Base-by-base conservation (phyloP, 1,139 yeast species). In the Saccharomyces hybrid region DNA sequence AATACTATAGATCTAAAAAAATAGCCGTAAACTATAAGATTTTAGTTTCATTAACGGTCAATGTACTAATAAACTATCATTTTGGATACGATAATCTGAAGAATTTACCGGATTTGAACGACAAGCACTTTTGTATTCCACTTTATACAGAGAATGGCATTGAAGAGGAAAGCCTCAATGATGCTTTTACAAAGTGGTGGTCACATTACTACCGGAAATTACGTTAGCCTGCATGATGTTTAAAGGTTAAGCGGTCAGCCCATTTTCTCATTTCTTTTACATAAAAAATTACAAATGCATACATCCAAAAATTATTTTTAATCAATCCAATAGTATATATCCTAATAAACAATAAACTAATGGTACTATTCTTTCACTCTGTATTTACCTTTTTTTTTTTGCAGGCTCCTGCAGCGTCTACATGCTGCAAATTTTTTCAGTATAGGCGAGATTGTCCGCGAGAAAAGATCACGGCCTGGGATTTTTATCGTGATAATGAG, bases 11-110 rank as follows among this genome's bases (percentile, higher is more conserved):
- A 38, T 55, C 59, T 16, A 59, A 63, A 57, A 54, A 59, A 28
- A 62, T 61, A 11, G 59, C 63, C 4, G 54, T 64, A 4, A 75
- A 75, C 54, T 72, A 75, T 57, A 75, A 72, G 56, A 58, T 74
- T 2, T 58, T 74, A 27, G 65, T 71, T 44, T 66, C 79, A 0
- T 60, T 75, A 16, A 59, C 74, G 5, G 51, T 74, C 30, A 71
- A 73, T 14, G 65, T n/a, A n/a, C n/a, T n/a, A n/a, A n/a, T n/a
- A n/a, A n/a, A n/a, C n/a, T n/a, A n/a, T n/a, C n/a, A n/a, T n/a
- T n/a, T n/a, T n/a, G n/a, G n/a, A n/a, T n/a, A n/a, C n/a, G n/a
- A n/a, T n/a, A n/a, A n/a, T n/a, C 61, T 78, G 55, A 62, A 64
- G 47, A 64, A 67, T 9, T 58, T 74, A 49, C 56, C 63, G 5